phyloP scores from a whole-genome alignment of 176 grass and related monocot genomes.

The Neostapfia colusana region DNA sequence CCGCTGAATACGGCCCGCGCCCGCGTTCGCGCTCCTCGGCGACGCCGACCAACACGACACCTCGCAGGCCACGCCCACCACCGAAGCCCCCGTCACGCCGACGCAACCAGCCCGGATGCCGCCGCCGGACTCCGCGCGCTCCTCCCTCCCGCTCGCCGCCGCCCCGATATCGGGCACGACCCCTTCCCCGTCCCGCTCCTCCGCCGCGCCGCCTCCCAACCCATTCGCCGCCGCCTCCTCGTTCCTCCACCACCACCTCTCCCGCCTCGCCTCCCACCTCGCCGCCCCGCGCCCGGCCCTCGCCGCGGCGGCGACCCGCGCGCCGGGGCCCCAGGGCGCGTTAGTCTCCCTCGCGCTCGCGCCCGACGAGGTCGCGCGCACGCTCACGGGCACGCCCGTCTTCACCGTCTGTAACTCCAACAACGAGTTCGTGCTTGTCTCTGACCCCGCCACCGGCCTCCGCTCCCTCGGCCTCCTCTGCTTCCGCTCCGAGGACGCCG shows the following conservation, averaged over 20 bases:
- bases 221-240: constrained; percentile 52
- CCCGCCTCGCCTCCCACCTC: constrained; percentile 48
- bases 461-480: constrained; percentile 86
- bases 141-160: constrained; percentile 67
- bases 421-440: constrained; percentile 94
- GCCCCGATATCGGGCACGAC: constrained; percentile 41
- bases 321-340: constrained; percentile 33
- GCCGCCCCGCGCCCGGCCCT: constrained; percentile 42
- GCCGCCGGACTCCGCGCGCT: constrained; percentile 31
- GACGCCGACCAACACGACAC: constrained; percentile 9
- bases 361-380: constrained; percentile 63
- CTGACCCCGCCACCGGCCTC: constrained; percentile 71
- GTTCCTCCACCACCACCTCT: constrained; percentile 64
- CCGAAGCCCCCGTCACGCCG: constrained; percentile 14
- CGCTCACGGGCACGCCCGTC: constrained; percentile 69
- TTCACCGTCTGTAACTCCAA: constrained; percentile 89
- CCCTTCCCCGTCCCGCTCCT: constrained; percentile 3
- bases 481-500: constrained; percentile 78
- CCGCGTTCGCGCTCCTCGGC: constrained; percentile 3
- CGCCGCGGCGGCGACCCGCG: not conserved
- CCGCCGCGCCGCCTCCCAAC: constrained; percentile 28
- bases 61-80: constrained; percentile 9
- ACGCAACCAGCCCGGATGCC: constrained; percentile 28
- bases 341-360: constrained; percentile 60
- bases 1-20: constrained; percentile 10